Percentiles rank a stretch among this genome's conserved stretches.
Conservation (phyloP, 345 rosid species). For the Erysimum cheiranthoides region DNA sequence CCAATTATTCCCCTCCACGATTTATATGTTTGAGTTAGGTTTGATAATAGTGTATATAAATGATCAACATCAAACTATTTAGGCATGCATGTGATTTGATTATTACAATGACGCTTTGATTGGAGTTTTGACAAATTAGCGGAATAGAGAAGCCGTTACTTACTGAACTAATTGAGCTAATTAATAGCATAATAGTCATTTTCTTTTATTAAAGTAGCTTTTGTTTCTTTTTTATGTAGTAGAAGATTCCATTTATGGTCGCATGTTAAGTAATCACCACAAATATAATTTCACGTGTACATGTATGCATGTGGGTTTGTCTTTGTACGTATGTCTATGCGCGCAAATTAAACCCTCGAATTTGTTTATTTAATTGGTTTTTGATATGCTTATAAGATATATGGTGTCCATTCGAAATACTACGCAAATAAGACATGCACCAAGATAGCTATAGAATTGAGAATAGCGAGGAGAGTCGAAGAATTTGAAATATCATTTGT, state of each 20-base stretch:
- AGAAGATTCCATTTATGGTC: conserved; percentile 1
- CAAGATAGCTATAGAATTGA: too few species aligned
- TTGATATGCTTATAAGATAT: background rate
- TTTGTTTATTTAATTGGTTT: background rate
- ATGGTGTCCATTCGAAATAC: conserved; percentile 11
- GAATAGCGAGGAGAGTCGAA: too few species aligned
- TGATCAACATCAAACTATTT: conserved; percentile 4
- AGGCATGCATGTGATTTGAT: conserved; percentile 17
- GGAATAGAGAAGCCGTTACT: background rate
- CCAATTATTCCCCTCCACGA: background rate
- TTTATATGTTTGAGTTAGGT: conserved; percentile 2
- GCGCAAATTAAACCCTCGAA: background rate
- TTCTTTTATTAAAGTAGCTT: background rate
- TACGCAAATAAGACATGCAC: too few species aligned
- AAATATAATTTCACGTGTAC: conserved; percentile 13
- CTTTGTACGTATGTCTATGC: conserved; percentile 5
- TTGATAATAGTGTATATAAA: background rate
- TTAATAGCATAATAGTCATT: background rate
- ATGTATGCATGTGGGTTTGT: conserved; percentile 28
- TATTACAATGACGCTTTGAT: conserved; percentile 8
- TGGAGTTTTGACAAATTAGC: conserved; percentile 27
- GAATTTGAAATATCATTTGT: too few species aligned
- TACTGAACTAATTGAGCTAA: background rate
- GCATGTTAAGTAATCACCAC: background rate
- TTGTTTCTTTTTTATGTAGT: conserved; percentile 7